Base-by-base conservation (phyloP, 805 yeast genomes). In the Jamesozyma lodderae region DNA sequence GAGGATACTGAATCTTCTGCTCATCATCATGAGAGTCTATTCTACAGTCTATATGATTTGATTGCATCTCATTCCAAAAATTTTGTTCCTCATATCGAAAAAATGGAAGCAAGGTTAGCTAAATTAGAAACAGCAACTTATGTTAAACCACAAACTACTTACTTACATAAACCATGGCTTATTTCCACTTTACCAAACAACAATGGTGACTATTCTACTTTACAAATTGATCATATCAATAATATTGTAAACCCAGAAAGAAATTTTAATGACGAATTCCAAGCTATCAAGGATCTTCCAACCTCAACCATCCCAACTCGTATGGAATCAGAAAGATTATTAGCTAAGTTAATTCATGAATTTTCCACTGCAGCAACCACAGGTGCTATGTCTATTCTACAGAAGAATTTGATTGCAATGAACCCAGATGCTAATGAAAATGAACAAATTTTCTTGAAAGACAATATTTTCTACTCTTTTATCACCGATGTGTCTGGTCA, bases 241-340 rank as follows among this genome's bases (percentile, higher is more conserved):
- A 42, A 47, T 10, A 47, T 46, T 21, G 37, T 73, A 61, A 40
- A 41, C 14, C 33, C 43, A 28, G 44, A 66, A 66, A 79, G 79
- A 51, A 95, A 90, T 51, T 88, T 94, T 83, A 87, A 87, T 58
- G 95, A 82, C 47, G 96, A 92, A 50, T 77, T 77, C 53, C 97
- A 92, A 66, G 70, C 85, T 3, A 70, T 85, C 34, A 74, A 77
- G 45, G 96, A 87, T 47, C 68, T 86, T 44, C 77, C 86, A 23
- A 66, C 68, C 25, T 53, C 67, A 2, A 59, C 72, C 18, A 60
- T 85, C 38, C 73, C 73, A 38, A 87, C 83, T 44, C 72, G 88
- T 44, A 68, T 86, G 35, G 63, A 79, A 33, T 73, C 88, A 49
- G 98, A 92, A 55, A 76, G 79, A 48, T 61, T 86, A 37, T 64